Conservation (phyloP, 2,329 filamentous ascomycete genomes). For the Calonectria leucothoes region DNA sequence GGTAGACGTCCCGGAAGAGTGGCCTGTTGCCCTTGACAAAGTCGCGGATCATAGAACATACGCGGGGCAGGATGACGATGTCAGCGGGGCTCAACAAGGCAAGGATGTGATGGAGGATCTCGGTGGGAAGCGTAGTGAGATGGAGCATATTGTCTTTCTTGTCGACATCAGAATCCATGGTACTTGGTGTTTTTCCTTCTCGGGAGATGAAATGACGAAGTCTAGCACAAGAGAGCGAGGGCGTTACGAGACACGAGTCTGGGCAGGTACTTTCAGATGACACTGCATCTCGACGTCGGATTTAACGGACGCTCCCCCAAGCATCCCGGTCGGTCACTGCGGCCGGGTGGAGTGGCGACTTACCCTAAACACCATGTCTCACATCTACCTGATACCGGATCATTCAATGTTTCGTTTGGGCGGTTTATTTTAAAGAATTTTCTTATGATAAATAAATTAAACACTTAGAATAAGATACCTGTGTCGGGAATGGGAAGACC, state of each 20-base stretch:
- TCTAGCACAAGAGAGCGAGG: neutral
- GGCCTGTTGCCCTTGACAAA: constrained; percentile 68
- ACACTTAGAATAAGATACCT: too few species aligned
- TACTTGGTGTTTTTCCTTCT: neutral
- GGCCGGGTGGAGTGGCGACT: neutral
- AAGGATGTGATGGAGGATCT: constrained; percentile 73
- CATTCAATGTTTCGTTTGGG: neutral
- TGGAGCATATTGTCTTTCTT: constrained; percentile 26
- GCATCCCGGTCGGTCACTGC: neutral
- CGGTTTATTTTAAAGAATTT: neutral
- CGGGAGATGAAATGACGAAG: neutral
- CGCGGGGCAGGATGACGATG: constrained; percentile 61
- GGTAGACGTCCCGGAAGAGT: constrained; percentile 73
- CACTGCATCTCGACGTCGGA: constrained; percentile 4
- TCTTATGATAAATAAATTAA: too few species aligned
- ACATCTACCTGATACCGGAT: neutral
- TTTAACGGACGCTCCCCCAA: constrained; percentile 2
- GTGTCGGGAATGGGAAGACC: too few species aligned
- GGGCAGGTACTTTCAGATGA: neutral
- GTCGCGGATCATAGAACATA: constrained; percentile 63
- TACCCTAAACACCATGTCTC: neutral
- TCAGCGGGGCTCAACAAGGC: constrained; percentile 66
- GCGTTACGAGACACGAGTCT: neutral
- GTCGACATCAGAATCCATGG: constrained; percentile 16
- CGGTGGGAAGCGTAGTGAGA: constrained; percentile 61